Evolutionary conservation across 2,329 filamentous ascomycete species (phyloP).

Genomic region (Xylaria multiplex): DNA sequence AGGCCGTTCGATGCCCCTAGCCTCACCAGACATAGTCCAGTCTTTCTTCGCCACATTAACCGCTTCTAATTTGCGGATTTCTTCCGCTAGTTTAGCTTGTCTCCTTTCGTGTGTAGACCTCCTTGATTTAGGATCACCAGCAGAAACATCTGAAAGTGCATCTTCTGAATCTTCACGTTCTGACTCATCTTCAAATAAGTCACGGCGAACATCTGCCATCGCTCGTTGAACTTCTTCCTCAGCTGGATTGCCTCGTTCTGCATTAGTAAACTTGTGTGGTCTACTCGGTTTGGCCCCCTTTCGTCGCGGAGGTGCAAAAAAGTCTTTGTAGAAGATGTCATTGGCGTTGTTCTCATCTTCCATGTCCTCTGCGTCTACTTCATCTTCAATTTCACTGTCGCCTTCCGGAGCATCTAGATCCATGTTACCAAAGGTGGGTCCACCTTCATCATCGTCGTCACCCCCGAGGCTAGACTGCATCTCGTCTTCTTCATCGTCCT

Average conservation of each 20-base stretch:
- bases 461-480: constrained; percentile 56
- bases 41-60: constrained; percentile 89
- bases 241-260: constrained; percentile 56
- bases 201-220: constrained; percentile 86
- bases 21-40: constrained; percentile 92
- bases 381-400: constrained; percentile 73
- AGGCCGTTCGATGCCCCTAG: constrained; percentile 81
- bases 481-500: constrained; percentile 55
- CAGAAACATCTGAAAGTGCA: constrained; percentile 72
- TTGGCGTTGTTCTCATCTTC: constrained; percentile 77
- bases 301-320: constrained; percentile 85
- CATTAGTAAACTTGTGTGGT: constrained; percentile 54
- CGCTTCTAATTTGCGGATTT: constrained; percentile 91
- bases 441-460: constrained; percentile 76
- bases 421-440: constrained; percentile 85
- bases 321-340: constrained; percentile 89
- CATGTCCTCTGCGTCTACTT: constrained; percentile 66
- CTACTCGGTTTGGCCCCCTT: constrained; percentile 71
- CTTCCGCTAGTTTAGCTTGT: constrained; percentile 84
- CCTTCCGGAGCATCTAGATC: constrained; percentile 79
- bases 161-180: constrained; percentile 73
- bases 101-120: constrained; percentile 86
- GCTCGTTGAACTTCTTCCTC: constrained; percentile 80
- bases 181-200: constrained; percentile 85
- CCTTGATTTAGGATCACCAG: constrained; percentile 75